Percentiles rank a stretch among this genome's conserved stretches.
Evolutionary conservation across 116 monocot genomes (phyloP).

Genomic region (Thalassia testudinum): DNA sequence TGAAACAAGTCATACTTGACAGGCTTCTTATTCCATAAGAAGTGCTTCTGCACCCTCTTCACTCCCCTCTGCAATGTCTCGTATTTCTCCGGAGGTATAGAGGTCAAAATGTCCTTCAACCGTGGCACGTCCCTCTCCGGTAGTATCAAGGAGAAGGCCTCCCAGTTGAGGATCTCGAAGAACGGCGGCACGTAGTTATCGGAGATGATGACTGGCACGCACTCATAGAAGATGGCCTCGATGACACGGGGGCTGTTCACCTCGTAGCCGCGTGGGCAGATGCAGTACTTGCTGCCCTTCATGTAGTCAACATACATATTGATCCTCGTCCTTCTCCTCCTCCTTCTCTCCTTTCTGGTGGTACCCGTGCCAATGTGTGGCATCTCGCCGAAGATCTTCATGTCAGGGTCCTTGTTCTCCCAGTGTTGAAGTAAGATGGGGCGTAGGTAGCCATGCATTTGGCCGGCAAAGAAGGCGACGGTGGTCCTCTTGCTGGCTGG

Average conservation of each 20-base stretch:
- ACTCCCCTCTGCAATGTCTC: slow-evolving; percentile 1
- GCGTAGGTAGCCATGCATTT: slow-evolving; percentile 12
- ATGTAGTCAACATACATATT: slow-evolving; percentile 6
- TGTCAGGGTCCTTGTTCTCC: slow-evolving; percentile 6
- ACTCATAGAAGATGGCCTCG: slow-evolving; percentile 9
- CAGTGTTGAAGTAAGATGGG: slow-evolving; percentile 6
- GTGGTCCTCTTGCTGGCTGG: slow-evolving; percentile 1
- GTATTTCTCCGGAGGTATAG: slow-evolving; percentile 1
- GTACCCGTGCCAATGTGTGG: not conserved
- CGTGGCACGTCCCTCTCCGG: slow-evolving; percentile 5
- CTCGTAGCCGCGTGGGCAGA: slow-evolving; percentile 10
- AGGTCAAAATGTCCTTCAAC: slow-evolving; percentile 4
- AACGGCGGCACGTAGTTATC: slow-evolving; percentile 10
- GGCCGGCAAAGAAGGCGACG: slow-evolving; percentile 9
- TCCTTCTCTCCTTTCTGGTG: not conserved
- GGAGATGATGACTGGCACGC: slow-evolving; percentile 11
- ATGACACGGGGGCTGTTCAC: slow-evolving; percentile 11
- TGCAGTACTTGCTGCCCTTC: slow-evolving; percentile 23
- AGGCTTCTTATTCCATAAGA: slow-evolving; percentile 4
- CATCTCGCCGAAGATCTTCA: slow-evolving; percentile 1
- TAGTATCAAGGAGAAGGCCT: slow-evolving; percentile 8
- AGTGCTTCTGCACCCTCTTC: slow-evolving; percentile 8
- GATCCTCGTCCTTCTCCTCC: slow-evolving; percentile 1
- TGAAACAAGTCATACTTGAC: slow-evolving; percentile 6
- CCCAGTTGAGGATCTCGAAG: slow-evolving; percentile 10